Evolutionary conservation across 805 yeast species (phyloP), one percentile per base, ranked within the genome.

Genomic region (Vanderwaltozyma tropicalis): DNA sequence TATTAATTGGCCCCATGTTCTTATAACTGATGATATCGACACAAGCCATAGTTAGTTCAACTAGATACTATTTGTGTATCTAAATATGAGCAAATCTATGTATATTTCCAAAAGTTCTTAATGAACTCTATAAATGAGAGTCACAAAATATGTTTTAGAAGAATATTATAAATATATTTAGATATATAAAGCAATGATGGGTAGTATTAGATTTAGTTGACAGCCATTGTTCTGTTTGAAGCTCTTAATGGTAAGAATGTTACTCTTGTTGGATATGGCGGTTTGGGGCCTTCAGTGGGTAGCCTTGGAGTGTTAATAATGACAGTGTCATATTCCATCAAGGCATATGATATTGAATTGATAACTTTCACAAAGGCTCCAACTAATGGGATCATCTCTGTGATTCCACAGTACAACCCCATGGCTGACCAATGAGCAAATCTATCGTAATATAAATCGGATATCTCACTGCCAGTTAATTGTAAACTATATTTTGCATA

Each of bases 341-440:
- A 10, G 13, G 34, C 26, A 15, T 35, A 35, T 8, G 31, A 34
- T 2, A 35, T 18, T 12, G 14, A 35, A 10, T 30, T 30, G 2
- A 34, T 29, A 5, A 34, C 31, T 30, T 34, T 35, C 11, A 34
- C 26, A 12, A 35, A n/a, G 9, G 31, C 16, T 7, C 29, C 24
- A 3, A 30, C 17, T 15, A 35, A 25, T 1, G 39, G 39, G 14
- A 35, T 19, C 12, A 35, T 11, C 25, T 35, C 39, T n/a, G 20
- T 22, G 5, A 35, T 5, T 22, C 31, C 27, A 5, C 34, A 26
- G 8, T 25, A 6, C 5, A 35, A 21, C 2, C 39, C 39, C 20
- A 32, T 25, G 5, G 21, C 18, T n/a, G n/a, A 35, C 39, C 39
- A 35, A 12, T 35, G 30, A 14, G 26, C 30, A 35, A 20, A 35